Conservation (phyloP, 768 basidiomycete species). For the Chlorophyllum brunneum region DNA sequence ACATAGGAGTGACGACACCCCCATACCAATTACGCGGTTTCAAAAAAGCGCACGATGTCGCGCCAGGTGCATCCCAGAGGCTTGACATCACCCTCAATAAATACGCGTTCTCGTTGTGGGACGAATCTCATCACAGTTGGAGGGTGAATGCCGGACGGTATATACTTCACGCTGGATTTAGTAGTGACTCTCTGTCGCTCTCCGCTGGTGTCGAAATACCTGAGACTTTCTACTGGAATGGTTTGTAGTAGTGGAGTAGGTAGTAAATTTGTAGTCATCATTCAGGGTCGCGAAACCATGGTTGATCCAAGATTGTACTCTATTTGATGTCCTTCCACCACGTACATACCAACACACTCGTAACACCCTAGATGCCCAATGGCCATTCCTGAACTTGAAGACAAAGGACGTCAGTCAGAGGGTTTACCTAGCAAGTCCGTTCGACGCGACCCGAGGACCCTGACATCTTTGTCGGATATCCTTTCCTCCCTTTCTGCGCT, state of each 20-base stretch:
- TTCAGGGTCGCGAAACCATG: too few relatives aligned
- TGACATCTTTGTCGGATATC: conserved; percentile 66
- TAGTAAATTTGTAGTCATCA: not conserved
- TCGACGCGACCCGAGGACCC: conserved; percentile 33
- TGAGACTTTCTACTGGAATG: conserved; percentile 26
- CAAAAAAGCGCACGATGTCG: conserved; percentile 50
- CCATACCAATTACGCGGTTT: conserved; percentile 63
- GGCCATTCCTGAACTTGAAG: not conserved
- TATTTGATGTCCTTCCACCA: not conserved
- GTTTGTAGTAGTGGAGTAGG: conserved; percentile 19
- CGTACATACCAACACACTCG: too few relatives aligned
- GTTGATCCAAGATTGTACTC: too few relatives aligned
- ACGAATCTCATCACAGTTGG: conserved; percentile 43
- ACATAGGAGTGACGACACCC: conserved; percentile 47
- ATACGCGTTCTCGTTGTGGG: conserved; percentile 68
- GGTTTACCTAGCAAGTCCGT: not conserved
- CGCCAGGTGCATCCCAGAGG: conserved; percentile 36
- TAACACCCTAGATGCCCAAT: not conserved
- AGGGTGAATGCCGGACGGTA: conserved; percentile 48
- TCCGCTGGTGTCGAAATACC: conserved; percentile 20
- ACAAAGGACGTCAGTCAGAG: not conserved
- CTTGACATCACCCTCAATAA: conserved; percentile 54
- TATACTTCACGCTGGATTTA: conserved; percentile 41
- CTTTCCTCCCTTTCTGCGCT: conserved; percentile 70
- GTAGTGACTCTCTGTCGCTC: conserved; percentile 27